phyloP scores from a whole-genome alignment of 331 rosid species.

The Spiraea crenata region DNA sequence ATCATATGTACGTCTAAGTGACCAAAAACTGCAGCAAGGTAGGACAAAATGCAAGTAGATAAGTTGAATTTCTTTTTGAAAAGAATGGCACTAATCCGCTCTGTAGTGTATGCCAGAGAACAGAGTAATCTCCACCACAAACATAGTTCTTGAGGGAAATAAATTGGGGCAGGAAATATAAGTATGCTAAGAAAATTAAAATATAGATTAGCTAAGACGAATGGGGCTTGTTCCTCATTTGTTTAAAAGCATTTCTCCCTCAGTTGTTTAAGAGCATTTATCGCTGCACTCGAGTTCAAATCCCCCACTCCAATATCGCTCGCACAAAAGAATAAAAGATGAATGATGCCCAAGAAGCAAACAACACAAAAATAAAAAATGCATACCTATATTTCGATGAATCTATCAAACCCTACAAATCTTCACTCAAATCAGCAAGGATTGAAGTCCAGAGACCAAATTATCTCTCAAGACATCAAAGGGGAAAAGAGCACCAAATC shows the following conservation, averaged over 20 bases:
- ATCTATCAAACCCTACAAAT: not conserved
- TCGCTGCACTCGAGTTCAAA: too few relatives aligned
- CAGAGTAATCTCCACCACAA: not conserved
- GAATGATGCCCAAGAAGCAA: not conserved
- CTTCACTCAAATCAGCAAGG: not conserved
- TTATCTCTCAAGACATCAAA: not conserved
- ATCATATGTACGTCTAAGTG: not conserved
- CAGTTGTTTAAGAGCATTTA: too few relatives aligned
- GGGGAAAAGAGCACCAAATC: not conserved
- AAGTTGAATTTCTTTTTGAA: not conserved
- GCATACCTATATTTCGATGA: not conserved
- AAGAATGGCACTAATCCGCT: not conserved
- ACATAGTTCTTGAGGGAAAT: not conserved
- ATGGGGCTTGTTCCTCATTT: not conserved
- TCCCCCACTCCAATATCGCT: too few relatives aligned
- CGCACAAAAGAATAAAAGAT: too few relatives aligned
- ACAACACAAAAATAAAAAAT: too few relatives aligned
- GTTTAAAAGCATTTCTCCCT: too few relatives aligned
- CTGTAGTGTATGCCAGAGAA: not conserved
- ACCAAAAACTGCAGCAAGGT: not conserved
- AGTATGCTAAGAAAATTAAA: too few relatives aligned
- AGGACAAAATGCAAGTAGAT: not conserved
- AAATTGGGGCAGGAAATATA: not conserved
- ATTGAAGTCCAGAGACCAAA: conserved; percentile 1
- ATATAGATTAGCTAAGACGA: not conserved